A percentile compares a stretch with the other conserved stretches of the same genome.
phyloP scores from a whole-genome alignment of 1,284 basidiomycete species.

The Pholiota adiposa region DNA sequence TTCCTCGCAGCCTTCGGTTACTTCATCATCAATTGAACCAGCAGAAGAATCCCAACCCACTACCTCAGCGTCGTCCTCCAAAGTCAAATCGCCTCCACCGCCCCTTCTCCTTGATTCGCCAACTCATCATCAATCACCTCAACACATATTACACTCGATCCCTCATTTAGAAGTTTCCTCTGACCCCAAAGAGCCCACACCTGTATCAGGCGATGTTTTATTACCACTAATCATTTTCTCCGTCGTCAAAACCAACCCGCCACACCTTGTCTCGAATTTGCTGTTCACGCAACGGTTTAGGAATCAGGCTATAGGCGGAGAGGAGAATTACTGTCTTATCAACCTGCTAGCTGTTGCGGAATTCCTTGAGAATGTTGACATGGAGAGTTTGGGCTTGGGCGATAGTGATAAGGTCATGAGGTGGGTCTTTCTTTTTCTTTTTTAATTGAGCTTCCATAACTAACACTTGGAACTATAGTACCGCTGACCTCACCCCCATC shows the following conservation, averaged over 20 bases:
- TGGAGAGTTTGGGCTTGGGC: slow-evolving; percentile 79
- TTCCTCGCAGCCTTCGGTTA: not conserved
- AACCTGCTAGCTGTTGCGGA: slow-evolving; percentile 94
- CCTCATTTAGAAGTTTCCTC: slow-evolving; percentile 8
- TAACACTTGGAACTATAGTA: slow-evolving; percentile 40
- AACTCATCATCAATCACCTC: not conserved
- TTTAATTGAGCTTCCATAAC: not conserved
- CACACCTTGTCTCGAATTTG: slow-evolving; percentile 83
- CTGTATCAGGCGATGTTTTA: slow-evolving; percentile 77
- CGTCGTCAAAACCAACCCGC: slow-evolving; percentile 89
- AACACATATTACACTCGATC: not conserved
- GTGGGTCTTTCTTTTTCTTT: slow-evolving; percentile 25
- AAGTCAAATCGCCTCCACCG: slow-evolving; percentile 19
- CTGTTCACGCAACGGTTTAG: slow-evolving; percentile 88
- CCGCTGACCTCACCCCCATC: slow-evolving; percentile 79
- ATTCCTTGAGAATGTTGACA: slow-evolving; percentile 91
- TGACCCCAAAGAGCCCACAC: slow-evolving; percentile 35
- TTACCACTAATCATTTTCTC: slow-evolving; percentile 91
- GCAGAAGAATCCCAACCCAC: not conserved
- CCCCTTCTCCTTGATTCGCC: slow-evolving; percentile 20
- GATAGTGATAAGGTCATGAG: slow-evolving; percentile 48
- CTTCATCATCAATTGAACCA: not conserved
- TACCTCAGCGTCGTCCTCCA: slow-evolving; percentile 4
- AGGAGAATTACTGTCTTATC: slow-evolving; percentile 90
- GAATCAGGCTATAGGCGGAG: slow-evolving; percentile 76